Percentiles rank a stretch among this genome's conserved stretches.
These are phyloP conservation scores for Coniochaeta sp. DNA, from an alignment of 2,329 filamentous ascomycete species.

Conservation along the genomic window DNA sequence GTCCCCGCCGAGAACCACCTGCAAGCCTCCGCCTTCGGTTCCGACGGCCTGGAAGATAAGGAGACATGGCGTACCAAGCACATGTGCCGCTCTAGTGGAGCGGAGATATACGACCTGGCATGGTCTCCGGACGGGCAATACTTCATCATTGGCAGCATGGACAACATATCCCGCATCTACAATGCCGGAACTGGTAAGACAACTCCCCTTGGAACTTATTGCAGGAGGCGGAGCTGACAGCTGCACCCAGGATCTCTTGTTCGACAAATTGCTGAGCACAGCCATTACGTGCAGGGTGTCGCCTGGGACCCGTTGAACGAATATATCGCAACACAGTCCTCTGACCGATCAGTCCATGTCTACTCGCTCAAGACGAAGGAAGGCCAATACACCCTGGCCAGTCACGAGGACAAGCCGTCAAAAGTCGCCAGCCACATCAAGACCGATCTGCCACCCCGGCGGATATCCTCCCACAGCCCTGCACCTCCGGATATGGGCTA, in stretches of 20 bases:
- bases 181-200: constrained; percentile 78
- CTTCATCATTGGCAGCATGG: constrained; percentile 99
- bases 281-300: constrained; percentile 96
- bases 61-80: constrained; percentile 96
- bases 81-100: constrained; percentile 92
- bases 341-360: constrained; percentile 94
- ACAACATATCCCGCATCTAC: constrained; percentile 96
- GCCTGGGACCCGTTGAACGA: constrained; percentile 98
- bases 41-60: constrained; percentile 84
- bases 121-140: constrained; percentile 97
- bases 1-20: constrained; percentile 74
- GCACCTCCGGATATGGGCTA: constrained; percentile 76
- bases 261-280: constrained; percentile 93
- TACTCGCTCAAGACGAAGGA: constrained; percentile 96
- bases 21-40: constrained; percentile 56
- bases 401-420: constrained; percentile 58
- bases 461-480: constrained; percentile 87
- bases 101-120: constrained; percentile 95
- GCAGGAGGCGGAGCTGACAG: background rate
- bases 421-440: constrained; percentile 72
- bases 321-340: constrained; percentile 96
- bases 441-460: constrained; percentile 86
- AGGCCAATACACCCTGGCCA: constrained; percentile 75
- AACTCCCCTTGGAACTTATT: background rate
- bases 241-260: constrained; percentile 50